phyloP scores from a whole-genome alignment of 2,329 filamentous ascomycete genomes.

The Rutstroemia sp. region DNA sequence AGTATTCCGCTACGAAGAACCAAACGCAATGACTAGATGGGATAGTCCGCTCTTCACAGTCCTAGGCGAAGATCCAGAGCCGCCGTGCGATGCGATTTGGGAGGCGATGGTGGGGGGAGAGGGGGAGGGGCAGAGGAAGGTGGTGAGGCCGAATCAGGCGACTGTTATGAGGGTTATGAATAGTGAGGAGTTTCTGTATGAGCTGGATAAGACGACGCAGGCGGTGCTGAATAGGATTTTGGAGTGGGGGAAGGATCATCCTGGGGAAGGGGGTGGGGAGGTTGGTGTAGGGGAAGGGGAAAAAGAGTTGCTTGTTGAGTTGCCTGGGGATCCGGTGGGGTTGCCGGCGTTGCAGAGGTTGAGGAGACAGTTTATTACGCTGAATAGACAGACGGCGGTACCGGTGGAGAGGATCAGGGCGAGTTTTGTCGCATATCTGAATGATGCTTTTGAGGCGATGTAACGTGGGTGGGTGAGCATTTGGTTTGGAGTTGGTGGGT shows the following conservation, averaged over 20 bases:
- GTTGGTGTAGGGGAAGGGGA: conserved; percentile 18
- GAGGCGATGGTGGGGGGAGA: conserved; percentile 55
- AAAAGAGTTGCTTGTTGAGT: conserved; percentile 50
- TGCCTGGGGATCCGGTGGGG: conserved; percentile 59
- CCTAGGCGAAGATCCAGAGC: conserved; percentile 64
- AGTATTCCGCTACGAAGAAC: conserved; percentile 72
- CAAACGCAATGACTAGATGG: conserved; percentile 79
- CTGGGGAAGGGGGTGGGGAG: conserved; percentile 49
- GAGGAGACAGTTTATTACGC: conserved; percentile 66
- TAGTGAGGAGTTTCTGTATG: conserved; percentile 67
- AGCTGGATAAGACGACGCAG: conserved; percentile 72
- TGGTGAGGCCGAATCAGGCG: conserved; percentile 66
- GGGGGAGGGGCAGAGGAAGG: conserved; percentile 53
- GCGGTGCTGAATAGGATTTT: conserved; percentile 65
- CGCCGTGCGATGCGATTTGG: conserved; percentile 66
- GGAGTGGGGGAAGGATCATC: conserved; percentile 58
- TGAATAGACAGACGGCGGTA: conserved; percentile 64
- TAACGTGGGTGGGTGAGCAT: not conserved
- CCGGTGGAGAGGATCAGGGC: conserved; percentile 49
- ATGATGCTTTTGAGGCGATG: conserved; percentile 49
- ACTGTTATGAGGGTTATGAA: conserved; percentile 61
- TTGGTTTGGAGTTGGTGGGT: conserved; percentile 1
- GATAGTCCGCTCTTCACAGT: conserved; percentile 77
- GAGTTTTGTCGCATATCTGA: conserved; percentile 60
- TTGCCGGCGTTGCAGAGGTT: conserved; percentile 71